A percentile compares a stretch with the other conserved stretches of the same genome.
phyloP scores from a whole-genome alignment of 163 green algal genomes.

The Chlamydomonas reinhardtii region DNA sequence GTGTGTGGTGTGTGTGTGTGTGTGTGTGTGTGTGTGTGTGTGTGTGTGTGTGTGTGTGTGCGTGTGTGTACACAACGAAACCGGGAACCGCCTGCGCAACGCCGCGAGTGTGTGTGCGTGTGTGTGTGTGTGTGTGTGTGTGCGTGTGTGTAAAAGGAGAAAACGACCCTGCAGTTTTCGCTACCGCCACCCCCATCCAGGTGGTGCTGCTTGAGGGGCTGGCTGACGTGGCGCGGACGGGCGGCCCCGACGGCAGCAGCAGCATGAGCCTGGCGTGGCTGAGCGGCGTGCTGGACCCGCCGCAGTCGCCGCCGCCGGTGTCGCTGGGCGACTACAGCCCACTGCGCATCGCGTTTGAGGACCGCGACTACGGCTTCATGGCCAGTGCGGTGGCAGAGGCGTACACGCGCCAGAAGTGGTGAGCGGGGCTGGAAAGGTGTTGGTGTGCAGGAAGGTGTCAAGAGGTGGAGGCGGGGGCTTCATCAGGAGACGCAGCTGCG shows the following conservation, averaged over 20 bases:
- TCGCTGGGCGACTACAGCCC: slow-evolving; percentile 18
- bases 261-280: neutral
- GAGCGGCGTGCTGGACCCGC: slow-evolving; percentile 12
- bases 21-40: too few relatives aligned
- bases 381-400: neutral
- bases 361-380: slow-evolving; percentile 7
- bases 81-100: too few relatives aligned
- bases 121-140: too few relatives aligned
- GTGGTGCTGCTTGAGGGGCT: neutral
- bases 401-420: slow-evolving; percentile 23
- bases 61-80: too few relatives aligned
- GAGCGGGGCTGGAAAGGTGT: neutral
- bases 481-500: too few relatives aligned
- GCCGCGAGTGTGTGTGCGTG: too few relatives aligned
- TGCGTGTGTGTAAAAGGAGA: too few relatives aligned
- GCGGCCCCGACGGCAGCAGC: neutral
- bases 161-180: too few relatives aligned
- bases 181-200: too few relatives aligned
- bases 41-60: too few relatives aligned
- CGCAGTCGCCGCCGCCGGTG: neutral
- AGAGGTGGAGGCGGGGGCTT: too few relatives aligned
- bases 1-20: neutral
- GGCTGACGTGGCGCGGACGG: neutral
- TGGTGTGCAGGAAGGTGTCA: neutral
- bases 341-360: slow-evolving; percentile 14